Base-by-base conservation (phyloP, 768 basidiomycete species). In the Suillus occidentalis region DNA sequence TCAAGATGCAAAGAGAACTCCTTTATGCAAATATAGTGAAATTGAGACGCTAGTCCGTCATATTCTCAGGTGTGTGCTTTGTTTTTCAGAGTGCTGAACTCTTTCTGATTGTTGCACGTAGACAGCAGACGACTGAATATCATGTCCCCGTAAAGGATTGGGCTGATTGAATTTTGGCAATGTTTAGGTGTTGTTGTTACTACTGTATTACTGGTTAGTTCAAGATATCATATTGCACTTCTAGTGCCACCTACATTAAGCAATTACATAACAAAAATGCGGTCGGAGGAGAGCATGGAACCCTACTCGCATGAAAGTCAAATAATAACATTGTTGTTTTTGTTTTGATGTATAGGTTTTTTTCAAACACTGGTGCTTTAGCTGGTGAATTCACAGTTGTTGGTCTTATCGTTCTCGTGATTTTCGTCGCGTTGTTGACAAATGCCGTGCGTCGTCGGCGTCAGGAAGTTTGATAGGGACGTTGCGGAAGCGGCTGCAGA, bases 331-430 rank as follows among this genome's bases (percentile, higher is more conserved):
- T n/a, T n/a, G n/a, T n/a, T n/a, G n/a, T n/a, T n/a, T n/a, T 12
- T 36, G 5, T 31, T 10, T 43, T 22, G 25, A 20, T 31, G 4
- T 31, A 31, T 7, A 89, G 90, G 52, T 92, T 92, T 79, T 88
- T 92, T 73, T 66, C 80, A 56, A 92, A 93, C 78, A 91, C 75
- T 22, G 88, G 85, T 25, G 91, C 89, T 0, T 87, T 92, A 1
- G 88, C 88, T 2, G 91, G 87, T 14, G 85, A 87, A 0, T 92
- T 92, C 77, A 78, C 86, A 22, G 88, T 87, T 55, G 89, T 88
- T 18, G 90, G 90, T n/a, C 69, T 92, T 40, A 72, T 90, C 60
- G 85, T 71, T 22, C 67, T 86, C 56, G 85, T 78, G 10, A 62
- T 90, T 69, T 16, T 84, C 70, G 72, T 92, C 65, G 79, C 78